Evolutionary conservation across 305 asterid genomes (phyloP), one percentile per base, ranked within the genome.

Genomic region (Caryopteris hybrid): DNA sequence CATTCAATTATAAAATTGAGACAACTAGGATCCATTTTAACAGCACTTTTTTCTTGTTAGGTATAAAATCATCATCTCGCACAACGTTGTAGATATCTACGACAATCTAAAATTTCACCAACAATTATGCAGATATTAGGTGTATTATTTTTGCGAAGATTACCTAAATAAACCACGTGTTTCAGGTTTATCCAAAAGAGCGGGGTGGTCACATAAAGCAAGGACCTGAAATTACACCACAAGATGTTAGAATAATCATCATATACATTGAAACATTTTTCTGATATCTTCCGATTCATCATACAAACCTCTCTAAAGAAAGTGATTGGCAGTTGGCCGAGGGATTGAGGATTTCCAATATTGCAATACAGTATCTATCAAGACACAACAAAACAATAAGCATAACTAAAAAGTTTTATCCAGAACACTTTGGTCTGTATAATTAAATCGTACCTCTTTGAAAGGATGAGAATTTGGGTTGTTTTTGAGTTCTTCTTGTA

Each of bases 271-370:
- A 8, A 7, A 38, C n/a, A 47, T 2, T 13, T 20, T 64, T 50
- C 25, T 33, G 6, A 47, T 65, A 14, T 39, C 18, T 23, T 34
- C 10, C 4, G 13, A 62, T 54, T 20, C 23, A 64, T 13, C 22
- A 12, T 25, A 57, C 81, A 3, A 8, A 91, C 99, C 99, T 94
- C 99, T 79, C 99, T 86, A 74, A 94, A 94, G 78, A 94, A 94
- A 11, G 98, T 86, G 79, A 89, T 85, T 50, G 99, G 98, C 75
- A 85, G 96, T 79, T 94, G 99, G 58, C 89, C 95, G 34, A 94
- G 87, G 23, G 97, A 86, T 68, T 94, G 99, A 67, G 99, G 99
- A 70, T 94, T 94, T 38, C 99, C 99, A 57, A 91, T 94, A 62
- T 91, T 94, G 88, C 99, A 94, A 78, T 80, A 83, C 13, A 83